A percentile compares a stretch with the other conserved stretches of the same genome.
These are phyloP conservation scores for Monilinia fructicola DNA, from an alignment of 2,329 filamentous ascomycete genomes.

Conservation along the genomic window DNA sequence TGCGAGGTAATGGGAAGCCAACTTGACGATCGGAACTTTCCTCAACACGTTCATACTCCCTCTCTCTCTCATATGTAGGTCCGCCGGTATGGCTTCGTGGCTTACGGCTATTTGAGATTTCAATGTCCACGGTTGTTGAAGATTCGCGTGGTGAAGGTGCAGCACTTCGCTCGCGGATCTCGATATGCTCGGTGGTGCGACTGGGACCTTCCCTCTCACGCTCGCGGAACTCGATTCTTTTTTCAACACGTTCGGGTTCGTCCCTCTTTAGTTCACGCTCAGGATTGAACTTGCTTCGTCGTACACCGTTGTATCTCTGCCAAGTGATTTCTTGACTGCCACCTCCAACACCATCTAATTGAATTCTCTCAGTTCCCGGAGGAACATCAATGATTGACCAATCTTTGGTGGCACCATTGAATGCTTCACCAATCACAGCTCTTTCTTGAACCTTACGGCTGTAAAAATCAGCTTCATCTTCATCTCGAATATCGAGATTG, in stretches of 20 bases:
- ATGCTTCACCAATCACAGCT: constrained; percentile 70
- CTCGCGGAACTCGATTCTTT: constrained; percentile 17
- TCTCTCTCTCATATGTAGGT: constrained; percentile 37
- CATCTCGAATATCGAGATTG: constrained; percentile 37
- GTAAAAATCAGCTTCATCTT: constrained; percentile 60
- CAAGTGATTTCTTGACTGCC: constrained; percentile 75
- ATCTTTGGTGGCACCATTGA: constrained; percentile 69
- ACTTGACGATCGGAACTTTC: constrained; percentile 53
- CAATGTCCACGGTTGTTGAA: constrained; percentile 36
- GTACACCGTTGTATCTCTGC: constrained; percentile 75
- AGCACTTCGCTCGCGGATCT: constrained; percentile 32
- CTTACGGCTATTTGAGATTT: constrained; percentile 32
- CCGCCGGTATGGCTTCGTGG: constrained; percentile 14
- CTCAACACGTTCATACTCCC: constrained; percentile 50
- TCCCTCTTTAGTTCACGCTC: constrained; percentile 53
- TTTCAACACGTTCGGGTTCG: constrained; percentile 20
- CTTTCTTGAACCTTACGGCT: constrained; percentile 68
- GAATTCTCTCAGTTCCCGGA: constrained; percentile 77
- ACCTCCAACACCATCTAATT: constrained; percentile 76
- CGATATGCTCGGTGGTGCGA: constrained; percentile 28
- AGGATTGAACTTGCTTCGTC: constrained; percentile 70
- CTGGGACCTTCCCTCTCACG: constrained; percentile 21
- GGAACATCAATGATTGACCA: constrained; percentile 85
- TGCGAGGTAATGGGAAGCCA: constrained; percentile 34
- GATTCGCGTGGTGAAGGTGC: constrained; percentile 25